These are phyloP conservation scores for Rhododendron molle DNA, from an alignment of 148 eudicot genomes.

Conservation along the genomic window DNA sequence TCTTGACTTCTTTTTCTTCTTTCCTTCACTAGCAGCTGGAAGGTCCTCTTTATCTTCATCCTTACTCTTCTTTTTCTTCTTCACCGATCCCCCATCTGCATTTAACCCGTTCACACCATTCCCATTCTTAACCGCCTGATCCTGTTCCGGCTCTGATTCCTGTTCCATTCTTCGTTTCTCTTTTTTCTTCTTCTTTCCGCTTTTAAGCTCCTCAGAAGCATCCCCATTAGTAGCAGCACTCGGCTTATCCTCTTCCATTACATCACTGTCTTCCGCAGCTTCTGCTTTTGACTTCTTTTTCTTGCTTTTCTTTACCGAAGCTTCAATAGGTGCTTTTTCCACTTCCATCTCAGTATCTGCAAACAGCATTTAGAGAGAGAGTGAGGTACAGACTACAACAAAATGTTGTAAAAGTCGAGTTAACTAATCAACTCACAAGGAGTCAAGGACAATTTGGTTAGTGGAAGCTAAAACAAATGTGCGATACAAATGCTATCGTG, in stretches of 20 bases:
- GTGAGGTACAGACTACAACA: not conserved
- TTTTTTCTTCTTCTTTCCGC: slow-evolving; percentile 66
- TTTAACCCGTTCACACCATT: slow-evolving; percentile 15
- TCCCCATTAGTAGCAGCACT: slow-evolving; percentile 35
- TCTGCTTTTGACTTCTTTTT: slow-evolving; percentile 59
- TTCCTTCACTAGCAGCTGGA: slow-evolving; percentile 39
- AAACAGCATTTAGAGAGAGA: not conserved
- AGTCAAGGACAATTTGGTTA: not conserved
- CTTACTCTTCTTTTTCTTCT: slow-evolving; percentile 64
- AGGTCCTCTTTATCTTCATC: slow-evolving; percentile 30
- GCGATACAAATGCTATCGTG: not conserved
- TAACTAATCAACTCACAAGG: not conserved
- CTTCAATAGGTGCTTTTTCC: slow-evolving; percentile 32
- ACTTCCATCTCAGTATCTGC: slow-evolving; percentile 59
- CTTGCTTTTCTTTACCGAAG: slow-evolving; percentile 63
- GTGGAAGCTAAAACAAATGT: not conserved
- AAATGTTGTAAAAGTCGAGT: not conserved
- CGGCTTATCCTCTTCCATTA: slow-evolving; percentile 26
- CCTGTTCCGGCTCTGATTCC: slow-evolving; percentile 13
- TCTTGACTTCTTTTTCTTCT: slow-evolving; percentile 63
- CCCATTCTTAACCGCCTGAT: slow-evolving; percentile 26
- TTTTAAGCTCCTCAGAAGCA: slow-evolving; percentile 39
- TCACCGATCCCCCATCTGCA: slow-evolving; percentile 29
- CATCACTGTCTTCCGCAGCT: slow-evolving; percentile 20
- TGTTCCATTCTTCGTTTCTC: slow-evolving; percentile 59